Percentiles rank a stretch among this genome's conserved stretches.
phyloP scores from a whole-genome alignment of 129 eudicot species.

The Arctium lappa region DNA sequence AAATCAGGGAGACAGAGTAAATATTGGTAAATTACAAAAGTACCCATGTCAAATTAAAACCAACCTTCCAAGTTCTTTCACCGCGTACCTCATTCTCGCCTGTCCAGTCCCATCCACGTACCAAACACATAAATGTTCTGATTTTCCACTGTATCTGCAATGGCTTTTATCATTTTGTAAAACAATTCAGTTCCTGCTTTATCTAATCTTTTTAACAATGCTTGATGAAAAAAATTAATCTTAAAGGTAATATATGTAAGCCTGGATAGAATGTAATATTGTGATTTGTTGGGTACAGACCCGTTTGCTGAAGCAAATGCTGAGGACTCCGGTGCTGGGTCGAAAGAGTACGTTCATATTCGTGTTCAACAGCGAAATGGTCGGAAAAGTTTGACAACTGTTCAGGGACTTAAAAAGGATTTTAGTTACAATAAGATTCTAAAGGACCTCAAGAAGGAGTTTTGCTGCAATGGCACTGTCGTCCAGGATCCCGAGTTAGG shows the following conservation, averaged over 20 bases:
- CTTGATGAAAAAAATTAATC: not conserved
- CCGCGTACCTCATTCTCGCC: not conserved
- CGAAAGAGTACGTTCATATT: constrained; percentile 41
- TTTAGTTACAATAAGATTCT: constrained; percentile 67
- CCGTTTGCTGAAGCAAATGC: constrained; percentile 67
- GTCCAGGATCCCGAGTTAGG: constrained; percentile 77
- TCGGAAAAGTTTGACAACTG: constrained; percentile 74
- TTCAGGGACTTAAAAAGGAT: constrained; percentile 72
- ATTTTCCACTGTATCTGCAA: not conserved
- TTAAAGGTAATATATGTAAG: not conserved
- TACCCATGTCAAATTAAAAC: not conserved
- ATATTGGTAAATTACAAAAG: not conserved
- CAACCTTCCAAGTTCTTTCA: not conserved
- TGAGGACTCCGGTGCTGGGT: constrained; percentile 8
- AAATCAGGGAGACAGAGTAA: not conserved
- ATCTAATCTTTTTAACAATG: not conserved
- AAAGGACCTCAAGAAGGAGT: constrained; percentile 69
- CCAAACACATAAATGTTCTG: not conserved
- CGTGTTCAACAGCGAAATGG: constrained; percentile 75
- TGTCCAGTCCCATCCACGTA: not conserved
- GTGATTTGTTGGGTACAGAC: constrained; percentile 23
- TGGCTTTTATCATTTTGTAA: not conserved
- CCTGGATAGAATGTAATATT: not conserved
- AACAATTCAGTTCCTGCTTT: not conserved
- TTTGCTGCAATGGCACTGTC: constrained; percentile 82